Evolutionary conservation across 2,329 filamentous ascomycete genomes (phyloP).

Genomic region (Graphilbum sp.): DNA sequence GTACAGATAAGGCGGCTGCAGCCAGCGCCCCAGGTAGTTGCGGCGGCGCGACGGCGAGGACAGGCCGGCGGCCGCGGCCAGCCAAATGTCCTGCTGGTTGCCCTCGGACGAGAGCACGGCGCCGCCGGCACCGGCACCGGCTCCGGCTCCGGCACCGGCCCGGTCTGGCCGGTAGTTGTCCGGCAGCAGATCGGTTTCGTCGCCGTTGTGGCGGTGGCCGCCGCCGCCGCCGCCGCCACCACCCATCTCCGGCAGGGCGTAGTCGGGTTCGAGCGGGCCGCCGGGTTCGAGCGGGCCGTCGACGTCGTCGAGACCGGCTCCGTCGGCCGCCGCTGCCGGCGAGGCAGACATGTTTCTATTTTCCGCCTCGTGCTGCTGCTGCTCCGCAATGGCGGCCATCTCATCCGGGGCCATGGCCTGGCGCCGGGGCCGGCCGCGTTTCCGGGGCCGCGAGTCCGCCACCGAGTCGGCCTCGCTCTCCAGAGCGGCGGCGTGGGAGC

Average conservation of each 20-base stretch:
- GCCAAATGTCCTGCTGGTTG: not conserved
- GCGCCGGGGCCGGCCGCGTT: conserved; percentile 17
- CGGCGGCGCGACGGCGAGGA: not conserved
- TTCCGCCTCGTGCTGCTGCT: conserved; percentile 2
- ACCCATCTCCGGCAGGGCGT: not conserved
- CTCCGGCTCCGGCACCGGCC: too few species aligned
- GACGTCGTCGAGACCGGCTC: not conserved
- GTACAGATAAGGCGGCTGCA: not conserved
- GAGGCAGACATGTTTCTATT: not conserved
- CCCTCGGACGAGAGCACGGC: not conserved
- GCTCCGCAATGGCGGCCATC: conserved; percentile 13
- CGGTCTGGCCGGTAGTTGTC: not conserved
- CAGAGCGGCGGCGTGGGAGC: not conserved
- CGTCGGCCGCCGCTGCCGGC: not conserved
- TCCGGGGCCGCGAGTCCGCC: conserved; percentile 12
- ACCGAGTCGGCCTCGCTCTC: conserved; percentile 4
- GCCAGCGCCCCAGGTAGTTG: not conserved
- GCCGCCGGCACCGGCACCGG: not conserved
- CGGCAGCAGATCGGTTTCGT: not conserved
- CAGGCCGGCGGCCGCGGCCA: not conserved
- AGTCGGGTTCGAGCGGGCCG: too few species aligned
- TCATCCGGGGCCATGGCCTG: conserved; percentile 11
- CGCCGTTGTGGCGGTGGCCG: not conserved
- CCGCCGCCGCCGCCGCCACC: not conserved
- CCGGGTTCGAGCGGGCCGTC: too few species aligned